Conservation (phyloP, 306 rosid species). For the Trifolium repens region DNA sequence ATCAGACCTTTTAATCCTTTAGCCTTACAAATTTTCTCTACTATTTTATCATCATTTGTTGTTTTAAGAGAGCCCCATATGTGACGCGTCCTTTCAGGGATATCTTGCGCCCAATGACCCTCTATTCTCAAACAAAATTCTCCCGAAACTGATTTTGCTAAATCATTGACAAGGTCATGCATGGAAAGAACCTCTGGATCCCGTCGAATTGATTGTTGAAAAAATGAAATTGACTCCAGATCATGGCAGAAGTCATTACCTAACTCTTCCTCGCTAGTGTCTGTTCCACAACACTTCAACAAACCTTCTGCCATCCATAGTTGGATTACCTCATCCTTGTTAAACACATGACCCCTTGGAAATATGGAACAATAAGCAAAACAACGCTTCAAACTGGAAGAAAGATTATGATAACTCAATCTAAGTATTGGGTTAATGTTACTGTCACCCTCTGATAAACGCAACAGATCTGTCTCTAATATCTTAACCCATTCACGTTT, state of each 20-base stretch:
- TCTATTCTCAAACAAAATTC: background rate
- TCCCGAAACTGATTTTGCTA: background rate
- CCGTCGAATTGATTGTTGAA: background rate
- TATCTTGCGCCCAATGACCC: background rate
- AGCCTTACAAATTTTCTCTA: background rate
- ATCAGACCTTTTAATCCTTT: background rate
- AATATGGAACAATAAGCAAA: background rate
- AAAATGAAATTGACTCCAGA: background rate
- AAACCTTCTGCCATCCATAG: background rate
- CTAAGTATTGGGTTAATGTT: background rate
- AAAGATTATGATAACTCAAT: background rate
- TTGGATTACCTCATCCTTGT: background rate
- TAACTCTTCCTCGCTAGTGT: background rate
- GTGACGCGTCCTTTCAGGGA: background rate
- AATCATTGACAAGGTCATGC: background rate
- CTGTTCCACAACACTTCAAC: background rate
- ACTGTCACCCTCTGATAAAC: background rate
- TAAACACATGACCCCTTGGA: background rate
- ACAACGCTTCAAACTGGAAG: background rate
- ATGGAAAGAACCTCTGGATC: fast-evolving
- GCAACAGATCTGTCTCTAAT: background rate
- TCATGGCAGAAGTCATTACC: background rate
- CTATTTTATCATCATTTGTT: background rate
- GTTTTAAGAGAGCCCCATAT: background rate
- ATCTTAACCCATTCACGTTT: background rate